phyloP scores from a whole-genome alignment of 2,329 filamentous ascomycete species.

The Venturia asperata region DNA sequence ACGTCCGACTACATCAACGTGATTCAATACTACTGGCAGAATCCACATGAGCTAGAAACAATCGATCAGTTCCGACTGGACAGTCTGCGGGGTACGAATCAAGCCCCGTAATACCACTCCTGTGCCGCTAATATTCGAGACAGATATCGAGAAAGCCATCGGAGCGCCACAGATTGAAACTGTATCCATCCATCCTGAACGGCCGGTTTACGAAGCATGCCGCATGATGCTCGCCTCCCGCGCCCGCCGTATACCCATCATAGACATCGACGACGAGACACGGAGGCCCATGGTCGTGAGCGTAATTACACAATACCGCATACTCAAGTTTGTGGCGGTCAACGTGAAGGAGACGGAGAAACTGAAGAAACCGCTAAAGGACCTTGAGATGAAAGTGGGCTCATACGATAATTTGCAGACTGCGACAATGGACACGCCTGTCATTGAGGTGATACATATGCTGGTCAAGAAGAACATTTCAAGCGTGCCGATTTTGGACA shows the following conservation, averaged over 20 bases:
- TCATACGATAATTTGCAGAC: slow-evolving; percentile 77
- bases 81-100: slow-evolving; percentile 70
- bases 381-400: slow-evolving; percentile 68
- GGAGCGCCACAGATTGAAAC: slow-evolving; percentile 88
- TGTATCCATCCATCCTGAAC: slow-evolving; percentile 86
- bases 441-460: slow-evolving; percentile 88
- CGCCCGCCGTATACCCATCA: slow-evolving; percentile 84
- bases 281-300: slow-evolving; percentile 87
- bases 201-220: slow-evolving; percentile 90
- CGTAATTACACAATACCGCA: slow-evolving; percentile 96
- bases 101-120: not conserved
- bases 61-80: slow-evolving; percentile 91
- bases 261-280: slow-evolving; percentile 92
- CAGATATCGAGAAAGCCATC: slow-evolving; percentile 93
- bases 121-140: slow-evolving; percentile 14
- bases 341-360: slow-evolving; percentile 85
- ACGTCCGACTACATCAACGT: slow-evolving; percentile 98
- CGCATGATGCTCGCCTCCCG: slow-evolving; percentile 89
- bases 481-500: slow-evolving; percentile 86
- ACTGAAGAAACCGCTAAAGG: slow-evolving; percentile 77
- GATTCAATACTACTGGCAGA: slow-evolving; percentile 98
- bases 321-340: slow-evolving; percentile 96
- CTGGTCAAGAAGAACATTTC: slow-evolving; percentile 92
- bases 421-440: slow-evolving; percentile 79
- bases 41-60: slow-evolving; percentile 78